Base-by-base conservation (phyloP, 805 yeast genomes). In the Ogataea pignaliae region DNA sequence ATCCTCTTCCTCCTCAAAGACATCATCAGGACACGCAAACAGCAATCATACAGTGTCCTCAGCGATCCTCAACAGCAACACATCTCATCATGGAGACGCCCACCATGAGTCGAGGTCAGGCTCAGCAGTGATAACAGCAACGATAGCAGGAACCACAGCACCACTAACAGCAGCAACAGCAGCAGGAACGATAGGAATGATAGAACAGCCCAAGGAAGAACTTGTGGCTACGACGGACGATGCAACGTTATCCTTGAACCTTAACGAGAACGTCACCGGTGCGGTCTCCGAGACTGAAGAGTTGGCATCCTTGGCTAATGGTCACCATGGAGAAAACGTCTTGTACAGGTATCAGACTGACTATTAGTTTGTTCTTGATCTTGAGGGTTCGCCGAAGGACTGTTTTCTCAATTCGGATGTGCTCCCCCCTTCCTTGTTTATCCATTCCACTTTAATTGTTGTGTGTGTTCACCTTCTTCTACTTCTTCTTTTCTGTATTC, bases 271-370 rank as follows among this genome's bases (percentile, higher is more conserved):
- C 41, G 60, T 60, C 13, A 51, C 58, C 3, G 55, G 53, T 15
- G 63, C 54, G 3, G 64, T 61, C 10, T 54, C 61, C 2, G 68
- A 63, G 44, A 52, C 59, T 11, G 68, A 63, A 40, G 68, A 63
- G 39, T 52, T 63, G 41, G 68, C 63, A n/a, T 57, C 64, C 8
- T 48, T 63, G 46, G 52, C 66, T 9, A 63, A 61, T 38, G 68
- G 68, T 1, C 68, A 62, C 37, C 64, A 61, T 34, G 65, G 66
- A 9, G 63, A 54, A 34, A 60, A 58, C 46, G 64, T 60, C 10
- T 44, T 60, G 43, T 60, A 60, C 45, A 47, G 63, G 18, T 60
- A 60, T 35, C 65, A 59, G 26, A 7, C 26, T 21, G 26, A 21
- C 26, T 21, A 21, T 21, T 21, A 21, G 26, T 21, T 7, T 21